These are phyloP conservation scores for Strobilomyces echinocephalus DNA, from an alignment of 768 basidiomycete species.

Conservation along the genomic window DNA sequence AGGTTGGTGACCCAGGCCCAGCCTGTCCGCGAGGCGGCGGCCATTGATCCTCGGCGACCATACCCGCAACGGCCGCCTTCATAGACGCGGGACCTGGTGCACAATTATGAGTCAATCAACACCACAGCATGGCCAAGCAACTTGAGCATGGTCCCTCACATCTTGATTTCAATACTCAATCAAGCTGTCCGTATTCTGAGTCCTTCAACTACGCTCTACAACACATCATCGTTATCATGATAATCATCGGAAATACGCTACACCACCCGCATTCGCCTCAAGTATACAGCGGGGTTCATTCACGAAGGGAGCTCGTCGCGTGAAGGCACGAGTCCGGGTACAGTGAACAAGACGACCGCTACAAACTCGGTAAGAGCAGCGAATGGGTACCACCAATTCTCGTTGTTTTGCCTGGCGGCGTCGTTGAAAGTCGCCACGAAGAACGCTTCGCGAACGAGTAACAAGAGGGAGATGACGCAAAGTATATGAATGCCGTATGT, in stretches of 20 bases:
- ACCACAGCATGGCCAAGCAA: not conserved
- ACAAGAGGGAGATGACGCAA: conserved; percentile 20
- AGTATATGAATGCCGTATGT: conserved; percentile 25
- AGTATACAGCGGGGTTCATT: not conserved
- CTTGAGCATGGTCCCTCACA: not conserved
- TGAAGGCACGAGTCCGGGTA: conserved; percentile 32
- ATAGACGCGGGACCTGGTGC: no score
- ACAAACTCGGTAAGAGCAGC: conserved; percentile 30
- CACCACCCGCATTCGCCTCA: not conserved
- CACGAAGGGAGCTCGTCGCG: conserved; percentile 24
- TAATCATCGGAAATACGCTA: not conserved
- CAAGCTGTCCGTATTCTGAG: not conserved
- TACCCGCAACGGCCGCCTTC: no score
- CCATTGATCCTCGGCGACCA: no score
- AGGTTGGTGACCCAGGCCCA: no score
- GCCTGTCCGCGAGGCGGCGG: no score
- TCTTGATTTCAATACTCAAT: not conserved
- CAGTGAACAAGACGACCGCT: conserved; percentile 28
- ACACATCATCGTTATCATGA: not conserved
- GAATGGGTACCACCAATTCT: conserved; percentile 32
- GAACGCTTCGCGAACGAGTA: conserved; percentile 30
- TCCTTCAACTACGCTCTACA: not conserved
- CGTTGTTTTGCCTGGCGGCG: conserved; percentile 21
- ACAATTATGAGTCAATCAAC: no score
- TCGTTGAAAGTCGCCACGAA: conserved; percentile 23